Conservation (phyloP, 2,329 filamentous ascomycete species). For the Ophiostoma himal-ulmi region DNA sequence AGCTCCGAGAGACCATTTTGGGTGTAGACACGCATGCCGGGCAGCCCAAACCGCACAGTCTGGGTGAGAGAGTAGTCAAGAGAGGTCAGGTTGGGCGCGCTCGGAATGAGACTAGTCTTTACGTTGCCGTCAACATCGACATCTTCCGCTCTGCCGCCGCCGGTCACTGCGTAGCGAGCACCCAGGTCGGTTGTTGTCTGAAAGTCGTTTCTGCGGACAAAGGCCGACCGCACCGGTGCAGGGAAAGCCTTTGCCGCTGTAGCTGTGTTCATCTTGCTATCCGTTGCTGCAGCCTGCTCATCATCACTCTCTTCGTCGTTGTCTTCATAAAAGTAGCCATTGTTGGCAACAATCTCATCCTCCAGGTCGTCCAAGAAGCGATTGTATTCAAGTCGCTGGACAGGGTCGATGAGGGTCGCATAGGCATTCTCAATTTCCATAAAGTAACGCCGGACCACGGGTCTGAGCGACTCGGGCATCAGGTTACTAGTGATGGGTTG, state of each 20-base stretch:
- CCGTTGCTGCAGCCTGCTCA: conserved; percentile 24
- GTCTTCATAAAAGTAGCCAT: conserved; percentile 25
- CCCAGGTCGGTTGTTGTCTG: conserved; percentile 37
- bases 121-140: neutral
- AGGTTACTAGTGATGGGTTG: conserved; percentile 14
- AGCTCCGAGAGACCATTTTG: conserved; percentile 21
- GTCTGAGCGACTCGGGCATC: conserved; percentile 38
- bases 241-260: conserved; percentile 2
- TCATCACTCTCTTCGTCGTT: conserved; percentile 23
- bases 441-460: conserved; percentile 39
- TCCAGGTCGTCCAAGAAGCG: conserved; percentile 26
- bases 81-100: conserved; percentile 26
- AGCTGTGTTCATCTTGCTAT: neutral
- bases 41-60: conserved; percentile 35
- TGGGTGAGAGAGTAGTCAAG: conserved; percentile 40
- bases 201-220: conserved; percentile 27
- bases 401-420: conserved; percentile 44
- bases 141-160: conserved; percentile 4
- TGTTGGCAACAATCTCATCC: conserved; percentile 27
- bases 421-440: conserved; percentile 40
- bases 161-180: conserved; percentile 35
- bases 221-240: neutral
- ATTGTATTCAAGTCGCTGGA: conserved; percentile 40
- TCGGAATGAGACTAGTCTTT: neutral
- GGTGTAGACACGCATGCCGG: conserved; percentile 30